Conservation (phyloP, 805 yeast species). For the Scheffersomyces coipomensis region DNA sequence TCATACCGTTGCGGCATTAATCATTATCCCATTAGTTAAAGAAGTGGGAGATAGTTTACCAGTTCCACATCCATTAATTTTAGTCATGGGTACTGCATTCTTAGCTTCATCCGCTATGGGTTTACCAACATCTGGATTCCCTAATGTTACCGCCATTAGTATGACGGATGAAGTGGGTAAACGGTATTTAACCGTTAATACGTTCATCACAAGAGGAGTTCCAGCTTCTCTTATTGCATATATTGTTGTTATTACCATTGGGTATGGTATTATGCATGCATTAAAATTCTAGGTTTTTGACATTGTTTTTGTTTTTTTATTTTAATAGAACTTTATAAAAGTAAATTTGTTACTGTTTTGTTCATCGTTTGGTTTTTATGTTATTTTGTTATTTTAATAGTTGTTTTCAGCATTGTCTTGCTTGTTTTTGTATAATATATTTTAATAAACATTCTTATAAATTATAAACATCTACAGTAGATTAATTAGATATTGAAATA, state of each 20-base stretch:
- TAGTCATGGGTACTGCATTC: constrained; percentile 64
- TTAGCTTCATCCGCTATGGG: constrained; percentile 97
- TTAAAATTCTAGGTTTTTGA: constrained; percentile 25
- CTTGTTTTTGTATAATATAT: no score
- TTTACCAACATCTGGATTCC: constrained; percentile 95
- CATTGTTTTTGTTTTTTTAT: no score
- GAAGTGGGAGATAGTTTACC: constrained; percentile 79
- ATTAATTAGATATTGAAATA: no score
- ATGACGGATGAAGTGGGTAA: constrained; percentile 90
- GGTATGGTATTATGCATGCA: constrained; percentile 39
- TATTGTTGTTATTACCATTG: constrained; percentile 59
- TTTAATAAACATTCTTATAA: no score
- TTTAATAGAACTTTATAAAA: no score
- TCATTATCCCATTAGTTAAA: constrained; percentile 84
- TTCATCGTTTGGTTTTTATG: no score
- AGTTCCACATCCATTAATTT: constrained; percentile 80
- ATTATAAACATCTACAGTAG: no score
- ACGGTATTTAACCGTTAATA: constrained; percentile 81
- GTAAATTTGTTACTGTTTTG: no score
- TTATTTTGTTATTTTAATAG: no score
- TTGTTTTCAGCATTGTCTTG: no score
- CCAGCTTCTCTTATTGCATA: constrained; percentile 82
- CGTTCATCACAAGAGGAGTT: constrained; percentile 87
- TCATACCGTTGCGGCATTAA: constrained; percentile 95
- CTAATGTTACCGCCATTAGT: constrained; percentile 95